Evolutionary conservation across 1,139 yeast species (phyloP), one percentile per base, ranked within the genome.

Genomic region (Suhomyces guaymorum): DNA sequence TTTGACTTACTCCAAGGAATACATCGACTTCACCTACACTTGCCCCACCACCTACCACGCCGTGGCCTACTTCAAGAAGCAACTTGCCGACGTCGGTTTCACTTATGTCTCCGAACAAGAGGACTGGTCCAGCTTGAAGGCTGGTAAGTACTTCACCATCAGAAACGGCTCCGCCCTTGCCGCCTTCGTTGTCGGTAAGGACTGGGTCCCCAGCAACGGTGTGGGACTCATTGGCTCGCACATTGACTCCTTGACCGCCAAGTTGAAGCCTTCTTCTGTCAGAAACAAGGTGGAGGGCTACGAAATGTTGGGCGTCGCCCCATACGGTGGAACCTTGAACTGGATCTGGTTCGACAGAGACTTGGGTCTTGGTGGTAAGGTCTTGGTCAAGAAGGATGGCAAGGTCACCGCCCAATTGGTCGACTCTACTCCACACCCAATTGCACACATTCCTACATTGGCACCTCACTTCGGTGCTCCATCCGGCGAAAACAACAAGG

Each of bases 1-100:
- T 24, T 41, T 42, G 13, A 47, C 46, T n/a, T 71, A 68, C 46
- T 65, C 82, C 15, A 55, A 70, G 10, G 64, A 70, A 21, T 81
- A 78, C 52, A 69, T 80, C 30, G 71, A 75, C 32, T 81, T 80
- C 59, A 78, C 84, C 30, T 72, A 73, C 47, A 54, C 63, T 21
- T 74, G 71, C 47, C 88, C 88, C 27, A 80, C 87, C 12, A 76
- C 78, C 16, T 79, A 62, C 59, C 87, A 80, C 49, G 82, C 74
- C 15, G 74, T 78, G 8, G 48, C 63, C 13, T 61, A 65, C 48
- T 72, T 78, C 44, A 49, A 69, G 32, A 48, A 59, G 15, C 48
- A 66, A 28, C 59, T 81, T 34, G 64, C 63, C 27, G 53, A 60
- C 1, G 67, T 72, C 27, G 86, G 85, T 2, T 81, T 80, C 55